Evolutionary conservation across 192 early-diverging fungal species (phyloP).

Genomic region (Backusella westeae): DNA sequence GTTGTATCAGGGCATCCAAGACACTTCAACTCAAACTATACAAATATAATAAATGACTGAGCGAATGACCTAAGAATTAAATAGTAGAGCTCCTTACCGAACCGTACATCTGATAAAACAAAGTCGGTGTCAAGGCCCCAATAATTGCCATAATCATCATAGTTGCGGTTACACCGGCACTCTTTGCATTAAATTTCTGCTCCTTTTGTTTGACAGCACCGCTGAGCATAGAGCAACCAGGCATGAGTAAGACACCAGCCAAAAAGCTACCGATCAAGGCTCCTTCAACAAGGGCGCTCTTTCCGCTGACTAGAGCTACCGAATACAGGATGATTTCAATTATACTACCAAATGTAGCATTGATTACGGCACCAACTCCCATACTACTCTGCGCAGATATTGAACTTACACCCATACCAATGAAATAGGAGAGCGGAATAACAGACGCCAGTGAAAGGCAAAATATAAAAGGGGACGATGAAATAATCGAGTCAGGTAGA

Average conservation of each 20-base stretch:
- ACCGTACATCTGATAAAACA: slow-evolving; percentile 95
- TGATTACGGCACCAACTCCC: slow-evolving; percentile 93
- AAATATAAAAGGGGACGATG: slow-evolving; percentile 68
- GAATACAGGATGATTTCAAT: slow-evolving; percentile 94
- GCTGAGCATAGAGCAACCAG: slow-evolving; percentile 92
- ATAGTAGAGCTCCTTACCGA: slow-evolving; percentile 36
- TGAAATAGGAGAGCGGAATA: slow-evolving; percentile 93
- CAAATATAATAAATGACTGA: background rate
- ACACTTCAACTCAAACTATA: slow-evolving; percentile 58
- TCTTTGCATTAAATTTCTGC: slow-evolving; percentile 93
- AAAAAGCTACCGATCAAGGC: slow-evolving; percentile 90
- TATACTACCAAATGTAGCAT: slow-evolving; percentile 96
- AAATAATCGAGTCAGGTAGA: slow-evolving; percentile 54
- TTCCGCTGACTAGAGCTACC: slow-evolving; percentile 87
- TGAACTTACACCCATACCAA: slow-evolving; percentile 94
- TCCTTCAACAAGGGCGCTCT: slow-evolving; percentile 85
- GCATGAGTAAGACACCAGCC: slow-evolving; percentile 86
- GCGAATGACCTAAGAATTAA: background rate
- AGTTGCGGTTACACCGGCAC: slow-evolving; percentile 91
- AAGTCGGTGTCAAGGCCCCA: slow-evolving; percentile 89
- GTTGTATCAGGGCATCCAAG: slow-evolving; percentile 44
- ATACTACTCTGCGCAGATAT: slow-evolving; percentile 93
- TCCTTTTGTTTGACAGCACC: slow-evolving; percentile 90
- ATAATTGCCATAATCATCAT: slow-evolving; percentile 94
- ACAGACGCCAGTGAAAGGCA: slow-evolving; percentile 72